Base-by-base conservation (phyloP, 306 rosid genomes). In the Cercis canadensis region DNA sequence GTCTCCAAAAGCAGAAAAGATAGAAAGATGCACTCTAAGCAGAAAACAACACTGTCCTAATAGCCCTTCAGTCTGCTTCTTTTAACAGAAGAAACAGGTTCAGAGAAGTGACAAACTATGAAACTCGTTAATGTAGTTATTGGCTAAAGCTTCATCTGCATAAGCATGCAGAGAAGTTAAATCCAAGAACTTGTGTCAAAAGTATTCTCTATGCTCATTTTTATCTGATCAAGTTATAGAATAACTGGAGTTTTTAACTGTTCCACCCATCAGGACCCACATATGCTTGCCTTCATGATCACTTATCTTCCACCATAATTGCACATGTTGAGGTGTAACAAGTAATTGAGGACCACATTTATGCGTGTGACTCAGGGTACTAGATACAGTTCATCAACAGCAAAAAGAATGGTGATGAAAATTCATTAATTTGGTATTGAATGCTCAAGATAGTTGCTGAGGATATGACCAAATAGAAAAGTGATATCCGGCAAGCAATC, bases 331-430 rank as follows among this genome's bases (percentile, higher is more conserved):
- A n/a, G n/a, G n/a, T n/a, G n/a, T n/a, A n/a, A n/a, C n/a, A n/a
- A n/a, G n/a, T 15, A 44, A 31, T 43, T 43, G 14, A 15, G 17
- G 32, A 17, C 52, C 29, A 6, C 57, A 57, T 16, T 45, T 36
- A 58, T 49, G 39, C 67, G 7, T 5, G 12, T 12, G 29, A 36
- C 32, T 5, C 3, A 17, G 18, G 52, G 8, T 52, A 43, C 57
- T 41, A 41, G 57, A 18, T 53, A 57, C 58, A 32, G 21, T 63
- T 73, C n/a, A n/a, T n/a, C n/a, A n/a, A n/a, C n/a, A n/a, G n/a
- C n/a, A n/a, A n/a, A n/a, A n/a, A n/a, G n/a, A n/a, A 39, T 41
- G 29, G 43, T 32, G 24, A 11, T 37, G 47, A 44, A n/a, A 17
- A 44, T 63, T 44, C 58, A 41, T 43, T 40, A 18, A 43, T 55